These are phyloP conservation scores for Phytophthora hibernalis DNA, from an alignment of 352 stramenopile genomes.

Conservation along the genomic window DNA sequence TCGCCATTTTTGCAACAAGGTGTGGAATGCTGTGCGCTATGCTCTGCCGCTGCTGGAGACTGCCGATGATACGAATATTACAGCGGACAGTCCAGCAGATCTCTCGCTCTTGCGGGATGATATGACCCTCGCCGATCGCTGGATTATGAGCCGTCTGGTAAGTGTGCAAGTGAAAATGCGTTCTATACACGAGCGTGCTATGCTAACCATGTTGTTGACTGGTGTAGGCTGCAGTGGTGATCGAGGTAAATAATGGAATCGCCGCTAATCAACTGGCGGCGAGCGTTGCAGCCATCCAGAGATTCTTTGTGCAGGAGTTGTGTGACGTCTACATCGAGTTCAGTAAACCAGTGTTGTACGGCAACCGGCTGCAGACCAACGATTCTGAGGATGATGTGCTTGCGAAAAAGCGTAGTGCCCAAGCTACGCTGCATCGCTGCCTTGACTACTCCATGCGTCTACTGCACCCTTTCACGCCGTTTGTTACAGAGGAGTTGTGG, in stretches of 20 bases:
- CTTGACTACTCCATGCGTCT: conserved; percentile 96
- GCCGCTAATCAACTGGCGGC: conserved; percentile 70
- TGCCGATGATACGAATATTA: not conserved
- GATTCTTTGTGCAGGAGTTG: conserved; percentile 88
- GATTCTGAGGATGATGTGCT: conserved; percentile 37
- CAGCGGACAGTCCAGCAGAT: conserved; percentile 13
- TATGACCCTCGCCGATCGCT: conserved; percentile 78
- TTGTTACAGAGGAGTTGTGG: conserved; percentile 99
- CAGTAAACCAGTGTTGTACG: conserved; percentile 85
- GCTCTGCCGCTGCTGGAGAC: conserved; percentile 67
- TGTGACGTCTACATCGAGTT: conserved; percentile 92
- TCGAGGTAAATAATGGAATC: conserved; percentile 70
- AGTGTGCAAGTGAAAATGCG: not conserved
- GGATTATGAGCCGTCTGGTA: conserved; percentile 88
- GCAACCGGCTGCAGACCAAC: conserved; percentile 51
- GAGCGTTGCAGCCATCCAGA: conserved; percentile 75
- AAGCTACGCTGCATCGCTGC: conserved; percentile 94
- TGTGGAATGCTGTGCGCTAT: conserved; percentile 89
- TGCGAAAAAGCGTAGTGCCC: conserved; percentile 76
- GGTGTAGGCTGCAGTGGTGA: conserved; percentile 59
- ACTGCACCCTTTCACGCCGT: conserved; percentile 99
- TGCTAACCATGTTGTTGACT: conserved; percentile 14
- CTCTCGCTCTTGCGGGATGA: conserved; percentile 39
- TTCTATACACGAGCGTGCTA: not conserved
- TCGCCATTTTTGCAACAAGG: conserved; percentile 91